Percentiles rank a stretch among this genome's conserved stretches.
Evolutionary conservation across 2,329 filamentous ascomycete species (phyloP).

Genomic region (Aspergillus uvarum): DNA sequence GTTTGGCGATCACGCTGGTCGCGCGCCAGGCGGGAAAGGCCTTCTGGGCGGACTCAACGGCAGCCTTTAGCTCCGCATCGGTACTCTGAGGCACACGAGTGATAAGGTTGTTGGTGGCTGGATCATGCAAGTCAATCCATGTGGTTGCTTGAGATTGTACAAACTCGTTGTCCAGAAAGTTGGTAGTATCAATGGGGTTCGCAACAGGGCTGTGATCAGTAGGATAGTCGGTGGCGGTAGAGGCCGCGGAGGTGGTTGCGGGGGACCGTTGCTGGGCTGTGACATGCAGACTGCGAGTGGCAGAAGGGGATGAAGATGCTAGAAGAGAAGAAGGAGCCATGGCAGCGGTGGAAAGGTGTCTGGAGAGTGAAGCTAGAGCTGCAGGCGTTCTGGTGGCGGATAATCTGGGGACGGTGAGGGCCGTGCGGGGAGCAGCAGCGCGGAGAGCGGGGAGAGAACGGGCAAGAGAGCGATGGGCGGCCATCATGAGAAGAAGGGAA

Average conservation of each 20-base stretch:
- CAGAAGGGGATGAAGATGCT: slow-evolving; percentile 19
- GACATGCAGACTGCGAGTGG: slow-evolving; percentile 49
- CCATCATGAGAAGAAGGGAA: slow-evolving; percentile 30
- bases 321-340: slow-evolving; percentile 23
- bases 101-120: slow-evolving; percentile 66
- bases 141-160: slow-evolving; percentile 56
- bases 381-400: slow-evolving; percentile 20
- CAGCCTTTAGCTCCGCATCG: slow-evolving; percentile 62
- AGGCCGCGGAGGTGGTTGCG: slow-evolving; percentile 50
- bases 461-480: slow-evolving; percentile 38
- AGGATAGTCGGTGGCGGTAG: slow-evolving; percentile 55
- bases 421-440: slow-evolving; percentile 37
- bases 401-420: slow-evolving; percentile 22
- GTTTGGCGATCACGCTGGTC: slow-evolving; percentile 59
- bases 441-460: slow-evolving; percentile 42
- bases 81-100: slow-evolving; percentile 66
- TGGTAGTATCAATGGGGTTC: slow-evolving; percentile 58
- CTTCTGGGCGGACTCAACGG: slow-evolving; percentile 62
- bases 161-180: slow-evolving; percentile 66
- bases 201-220: slow-evolving; percentile 56
- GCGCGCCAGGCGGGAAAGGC: slow-evolving; percentile 63
- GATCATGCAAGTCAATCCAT: slow-evolving; percentile 66
- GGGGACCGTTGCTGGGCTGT: slow-evolving; percentile 54
- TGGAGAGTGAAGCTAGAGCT: slow-evolving; percentile 22
- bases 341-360: slow-evolving; percentile 26